These are phyloP conservation scores for Gaeumannomyces sp. DNA, from an alignment of 2,329 filamentous ascomycete species.

Conservation along the genomic window DNA sequence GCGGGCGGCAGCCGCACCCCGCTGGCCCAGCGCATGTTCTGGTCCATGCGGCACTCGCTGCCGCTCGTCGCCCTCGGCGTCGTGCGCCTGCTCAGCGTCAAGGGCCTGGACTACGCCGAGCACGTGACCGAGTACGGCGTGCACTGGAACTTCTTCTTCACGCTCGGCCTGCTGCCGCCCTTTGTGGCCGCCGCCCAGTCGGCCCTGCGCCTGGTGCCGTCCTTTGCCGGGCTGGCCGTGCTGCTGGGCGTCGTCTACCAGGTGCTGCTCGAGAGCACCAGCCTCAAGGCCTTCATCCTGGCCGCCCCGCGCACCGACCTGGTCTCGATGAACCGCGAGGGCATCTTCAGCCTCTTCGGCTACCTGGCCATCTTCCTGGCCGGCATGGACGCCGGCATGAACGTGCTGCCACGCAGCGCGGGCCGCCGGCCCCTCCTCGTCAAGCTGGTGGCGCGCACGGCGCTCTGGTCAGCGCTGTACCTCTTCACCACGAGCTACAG, in stretches of 20 bases:
- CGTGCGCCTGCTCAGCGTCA: constrained; percentile 79
- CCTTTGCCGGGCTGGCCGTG: constrained; percentile 69
- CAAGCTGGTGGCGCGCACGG: constrained; percentile 58
- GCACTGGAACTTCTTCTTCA: constrained; percentile 99
- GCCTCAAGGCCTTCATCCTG: constrained; percentile 77
- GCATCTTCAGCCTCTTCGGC: constrained; percentile 88
- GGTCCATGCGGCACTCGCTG: constrained; percentile 71
- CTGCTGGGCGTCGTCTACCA: constrained; percentile 67
- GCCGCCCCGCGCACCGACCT: constrained; percentile 72
- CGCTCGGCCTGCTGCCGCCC: constrained; percentile 78
- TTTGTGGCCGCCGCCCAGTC: constrained; percentile 81
- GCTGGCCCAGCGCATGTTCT: constrained; percentile 52
- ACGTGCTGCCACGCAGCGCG: constrained; percentile 61
- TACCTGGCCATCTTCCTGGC: constrained; percentile 93
- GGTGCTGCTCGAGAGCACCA: constrained; percentile 65
- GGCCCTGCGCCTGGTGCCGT: constrained; percentile 62
- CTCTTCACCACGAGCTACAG: constrained; percentile 59
- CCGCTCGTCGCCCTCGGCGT: constrained; percentile 77
- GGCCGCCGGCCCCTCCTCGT: constrained; percentile 52
- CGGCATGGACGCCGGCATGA: constrained; percentile 77
- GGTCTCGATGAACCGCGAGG: constrained; percentile 86
- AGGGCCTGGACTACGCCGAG: constrained; percentile 91
- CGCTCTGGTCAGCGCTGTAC: constrained; percentile 66
- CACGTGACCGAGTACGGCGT: constrained; percentile 97
- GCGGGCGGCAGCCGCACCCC: constrained; percentile 39